A percentile compares a stretch with the other conserved stretches of the same genome.
Conservation (phyloP, 2,329 filamentous ascomycete species). For the Chrysoporthe cubensis region DNA sequence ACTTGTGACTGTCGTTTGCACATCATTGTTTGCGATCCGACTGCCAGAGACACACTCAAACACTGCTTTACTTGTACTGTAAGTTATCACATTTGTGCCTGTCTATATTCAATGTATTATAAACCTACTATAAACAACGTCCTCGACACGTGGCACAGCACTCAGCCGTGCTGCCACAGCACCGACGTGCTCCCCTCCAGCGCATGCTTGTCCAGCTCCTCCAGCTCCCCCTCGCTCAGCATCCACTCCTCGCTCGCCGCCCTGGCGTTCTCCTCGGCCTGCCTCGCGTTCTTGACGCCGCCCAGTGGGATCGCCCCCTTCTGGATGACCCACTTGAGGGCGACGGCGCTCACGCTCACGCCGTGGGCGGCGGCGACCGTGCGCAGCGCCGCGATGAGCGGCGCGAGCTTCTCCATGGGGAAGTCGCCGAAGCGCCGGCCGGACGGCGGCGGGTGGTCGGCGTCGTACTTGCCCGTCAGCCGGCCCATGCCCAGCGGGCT, state of each 20-base stretch:
- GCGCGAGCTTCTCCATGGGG: conserved; percentile 47
- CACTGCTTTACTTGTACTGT: too few relatives aligned
- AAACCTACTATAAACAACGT: too few relatives aligned
- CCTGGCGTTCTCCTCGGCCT: conserved; percentile 43
- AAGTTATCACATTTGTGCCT: too few relatives aligned
- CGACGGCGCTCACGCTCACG: conserved; percentile 43
- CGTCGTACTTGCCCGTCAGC: conserved; percentile 45
- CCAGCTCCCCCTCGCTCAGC: conserved; percentile 45
- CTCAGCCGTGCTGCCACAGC: conserved; percentile 48
- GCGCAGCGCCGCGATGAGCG: conserved; percentile 41
- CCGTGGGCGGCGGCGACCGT: conserved; percentile 41
- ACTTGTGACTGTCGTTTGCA: too few relatives aligned
- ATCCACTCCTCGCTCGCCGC: conserved; percentile 44
- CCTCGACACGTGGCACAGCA: too few relatives aligned
- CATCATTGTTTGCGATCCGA: too few relatives aligned
- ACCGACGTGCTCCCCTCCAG: conserved; percentile 44
- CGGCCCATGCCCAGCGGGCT: conserved; percentile 45
- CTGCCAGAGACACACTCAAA: too few relatives aligned
- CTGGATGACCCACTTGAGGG: conserved; percentile 48
- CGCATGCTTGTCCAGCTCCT: conserved; percentile 44
- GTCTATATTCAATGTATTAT: too few relatives aligned
- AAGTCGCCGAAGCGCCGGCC: conserved; percentile 46
- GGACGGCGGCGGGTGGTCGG: conserved; percentile 42
- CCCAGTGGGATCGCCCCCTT: conserved; percentile 49
- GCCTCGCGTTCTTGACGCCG: conserved; percentile 45